Base-by-base conservation (phyloP, 179 eudicot genomes). In the Vitellaria paradoxa region DNA sequence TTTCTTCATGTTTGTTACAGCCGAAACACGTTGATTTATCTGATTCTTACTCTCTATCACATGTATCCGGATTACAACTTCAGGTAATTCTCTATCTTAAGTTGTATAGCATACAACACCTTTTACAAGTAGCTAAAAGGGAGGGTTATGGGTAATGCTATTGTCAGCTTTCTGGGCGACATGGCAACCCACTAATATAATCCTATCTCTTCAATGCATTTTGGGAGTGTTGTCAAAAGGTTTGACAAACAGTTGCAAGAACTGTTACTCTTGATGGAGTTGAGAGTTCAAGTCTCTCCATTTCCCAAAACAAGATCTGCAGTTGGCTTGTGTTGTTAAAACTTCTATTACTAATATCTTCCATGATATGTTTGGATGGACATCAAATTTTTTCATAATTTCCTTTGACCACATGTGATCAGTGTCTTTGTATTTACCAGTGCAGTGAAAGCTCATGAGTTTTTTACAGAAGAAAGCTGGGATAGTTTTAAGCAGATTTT, bases 251-350 rank as follows among this genome's bases (percentile, higher is more conserved):
- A 81, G 99, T 93, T 89, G 77, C 62, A 76, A 78, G 77, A 83
- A 90, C 99, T 95, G 99, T 93, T 84, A 97, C 97, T 95, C 99
- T 84, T 82, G 63, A 78, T 78, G 87, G 97, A 95, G 99, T 96
- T 93, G 99, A 95, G 99, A 95, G 99, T 95, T 95, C 99, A 89
- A 95, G 88, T 95, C 99, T 95, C 99, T 95, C 99, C 99, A 95
- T 93, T 89, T 95, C 99, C 99, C 99, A 87, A 79, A 80, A 78
- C 80, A 72, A 80, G 74, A 75, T 14, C 65, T 70, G 68, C 78
- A 60, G 75, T 87, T 72, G 68, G 45, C 21, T 46, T 55, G 12
- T 74, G n/a, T 26, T 15, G 1, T 30, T 30, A 30, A 30, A 30
- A 24, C 46, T 59, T 21, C 23, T 74, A 52, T 68, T 65, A 10